These are phyloP conservation scores for Ophiognomonia clavigignenti-juglandacearum DNA, from an alignment of 2,329 filamentous ascomycete genomes.

Conservation along the genomic window DNA sequence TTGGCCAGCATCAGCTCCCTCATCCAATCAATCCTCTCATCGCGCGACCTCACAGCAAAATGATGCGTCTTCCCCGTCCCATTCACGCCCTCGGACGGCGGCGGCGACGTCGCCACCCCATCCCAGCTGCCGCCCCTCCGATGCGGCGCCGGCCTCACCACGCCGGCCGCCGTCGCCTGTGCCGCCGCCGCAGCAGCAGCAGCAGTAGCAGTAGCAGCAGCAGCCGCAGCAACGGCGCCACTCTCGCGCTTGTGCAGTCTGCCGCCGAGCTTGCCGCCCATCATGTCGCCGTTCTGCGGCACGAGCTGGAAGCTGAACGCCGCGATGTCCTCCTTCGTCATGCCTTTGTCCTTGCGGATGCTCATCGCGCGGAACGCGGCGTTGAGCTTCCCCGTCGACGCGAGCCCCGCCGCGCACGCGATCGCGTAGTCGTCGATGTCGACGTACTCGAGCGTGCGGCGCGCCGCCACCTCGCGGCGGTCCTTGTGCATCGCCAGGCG, in stretches of 20 bases:
- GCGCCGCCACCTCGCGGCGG: slow-evolving; percentile 34
- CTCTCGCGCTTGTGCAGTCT: slow-evolving; percentile 50
- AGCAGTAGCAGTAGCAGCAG: too few species aligned
- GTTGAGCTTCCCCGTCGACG: slow-evolving; percentile 73
- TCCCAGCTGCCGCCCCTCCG: slow-evolving; percentile 17
- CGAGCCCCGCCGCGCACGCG: slow-evolving; percentile 72
- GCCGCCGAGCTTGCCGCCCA: slow-evolving; percentile 47
- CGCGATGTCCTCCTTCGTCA: slow-evolving; percentile 47
- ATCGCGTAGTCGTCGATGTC: slow-evolving; percentile 88
- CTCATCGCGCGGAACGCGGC: slow-evolving; percentile 81
- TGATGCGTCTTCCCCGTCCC: slow-evolving; percentile 81
- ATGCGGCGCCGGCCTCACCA: slow-evolving; percentile 24
- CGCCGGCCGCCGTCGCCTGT: too few species aligned
- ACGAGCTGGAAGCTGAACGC: slow-evolving; percentile 85
- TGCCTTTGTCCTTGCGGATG: slow-evolving; percentile 50
- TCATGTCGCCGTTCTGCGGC: slow-evolving; percentile 51
- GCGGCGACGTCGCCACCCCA: slow-evolving; percentile 21
- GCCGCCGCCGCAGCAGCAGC: too few species aligned
- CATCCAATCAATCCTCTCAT: slow-evolving; percentile 98
- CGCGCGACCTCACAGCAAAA: slow-evolving; percentile 81
- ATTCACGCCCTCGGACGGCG: slow-evolving; percentile 43
- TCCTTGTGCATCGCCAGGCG: slow-evolving; percentile 73
- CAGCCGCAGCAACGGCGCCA: too few species aligned
- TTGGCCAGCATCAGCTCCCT: slow-evolving; percentile 87
- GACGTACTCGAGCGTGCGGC: slow-evolving; percentile 68